Percentiles rank a stretch among this genome's conserved stretches.
phyloP scores from a whole-genome alignment of 2,329 filamentous ascomycete genomes.

The Herpomyces periplanetae region DNA sequence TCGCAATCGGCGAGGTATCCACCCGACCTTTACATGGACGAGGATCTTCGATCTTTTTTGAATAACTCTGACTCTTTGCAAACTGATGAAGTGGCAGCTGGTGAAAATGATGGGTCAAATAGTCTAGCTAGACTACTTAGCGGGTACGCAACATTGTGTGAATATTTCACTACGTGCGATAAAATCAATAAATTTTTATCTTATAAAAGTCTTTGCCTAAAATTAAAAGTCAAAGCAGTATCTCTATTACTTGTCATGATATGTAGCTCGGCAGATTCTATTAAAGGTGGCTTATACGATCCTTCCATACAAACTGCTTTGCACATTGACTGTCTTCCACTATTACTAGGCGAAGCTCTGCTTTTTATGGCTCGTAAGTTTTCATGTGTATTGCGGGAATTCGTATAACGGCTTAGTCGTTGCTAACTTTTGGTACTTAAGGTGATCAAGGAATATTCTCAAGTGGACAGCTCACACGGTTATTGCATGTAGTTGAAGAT shows the following conservation, averaged over 20 bases:
- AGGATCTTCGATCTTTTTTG: constrained; percentile 25
- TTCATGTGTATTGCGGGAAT: too few species aligned
- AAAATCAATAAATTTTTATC: not conserved
- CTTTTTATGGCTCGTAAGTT: constrained; percentile 23
- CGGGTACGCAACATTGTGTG: constrained; percentile 61
- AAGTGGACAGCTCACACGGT: constrained; percentile 26
- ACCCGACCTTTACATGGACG: constrained; percentile 25
- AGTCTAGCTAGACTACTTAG: constrained; percentile 52
- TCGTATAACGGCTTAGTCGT: too few species aligned
- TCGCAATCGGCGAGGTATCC: constrained; percentile 52
- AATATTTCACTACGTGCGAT: constrained; percentile 67
- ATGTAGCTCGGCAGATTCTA: constrained; percentile 49
- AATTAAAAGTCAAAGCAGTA: too few species aligned
- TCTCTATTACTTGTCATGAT: constrained; percentile 43
- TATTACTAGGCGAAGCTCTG: constrained; percentile 43
- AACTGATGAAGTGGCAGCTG: too few species aligned
- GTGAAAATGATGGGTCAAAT: constrained; percentile 45
- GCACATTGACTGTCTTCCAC: constrained; percentile 48
- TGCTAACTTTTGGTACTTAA: too few species aligned
- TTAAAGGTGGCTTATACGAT: constrained; percentile 62
- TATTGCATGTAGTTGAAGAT: constrained; percentile 42
- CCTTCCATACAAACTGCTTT: constrained; percentile 40
- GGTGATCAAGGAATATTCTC: constrained; percentile 19
- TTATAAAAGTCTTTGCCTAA: constrained; percentile 1
- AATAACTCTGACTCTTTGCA: constrained; percentile 27